Evolutionary conservation across 495 filamentous ascomycete species (phyloP), one percentile per base, ranked within the genome.

Genomic region (Copromyces sp.): DNA sequence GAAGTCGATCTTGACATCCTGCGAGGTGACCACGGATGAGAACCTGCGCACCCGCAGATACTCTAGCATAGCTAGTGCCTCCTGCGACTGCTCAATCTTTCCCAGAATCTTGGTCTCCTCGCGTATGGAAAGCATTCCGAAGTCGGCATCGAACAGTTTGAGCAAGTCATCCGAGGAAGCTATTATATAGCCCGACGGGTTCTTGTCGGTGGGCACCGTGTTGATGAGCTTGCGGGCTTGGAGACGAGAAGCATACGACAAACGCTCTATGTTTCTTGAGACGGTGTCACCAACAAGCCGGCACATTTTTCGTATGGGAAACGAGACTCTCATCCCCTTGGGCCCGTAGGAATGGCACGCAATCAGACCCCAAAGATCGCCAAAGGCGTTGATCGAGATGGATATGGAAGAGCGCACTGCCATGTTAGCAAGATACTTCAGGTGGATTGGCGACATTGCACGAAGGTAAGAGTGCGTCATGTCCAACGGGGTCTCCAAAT

Each of bases 371-470:
- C 94, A 98, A 0, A 97, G 83, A 71, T 97, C 90, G 73, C 87
- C 84, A 77, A 95, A 94, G 0, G 91, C 91, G 72, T 92, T 95
- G 75, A 97, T 92, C 8, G 94, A 97, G 75, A 98, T 95, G 7
- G 94, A 97, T 94, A 97, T 97, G 72, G 93, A 96, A 1, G 93
- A 90, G 32, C 94, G 88, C 4, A 97, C 93, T 1, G 88, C 88
- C 94, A 97, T 97, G 78, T 97, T 92, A n/a, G 84, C 86, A 2
- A 97, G 85, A 73, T 97, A 97, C 77, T 96, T 96, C 65, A 97
- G 81, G 75, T 94, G 92, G 42, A 97, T 93, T 2, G 94, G 93
- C 0, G 93, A 95, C 86, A 97, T 97, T 39, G 95, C 94, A 42
- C 94, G 90, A 9, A 98, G 85, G 74, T 95, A 97, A 3, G 89